phyloP scores from a whole-genome alignment of 768 basidiomycete species.

The Cyclocybe aegerita region DNA sequence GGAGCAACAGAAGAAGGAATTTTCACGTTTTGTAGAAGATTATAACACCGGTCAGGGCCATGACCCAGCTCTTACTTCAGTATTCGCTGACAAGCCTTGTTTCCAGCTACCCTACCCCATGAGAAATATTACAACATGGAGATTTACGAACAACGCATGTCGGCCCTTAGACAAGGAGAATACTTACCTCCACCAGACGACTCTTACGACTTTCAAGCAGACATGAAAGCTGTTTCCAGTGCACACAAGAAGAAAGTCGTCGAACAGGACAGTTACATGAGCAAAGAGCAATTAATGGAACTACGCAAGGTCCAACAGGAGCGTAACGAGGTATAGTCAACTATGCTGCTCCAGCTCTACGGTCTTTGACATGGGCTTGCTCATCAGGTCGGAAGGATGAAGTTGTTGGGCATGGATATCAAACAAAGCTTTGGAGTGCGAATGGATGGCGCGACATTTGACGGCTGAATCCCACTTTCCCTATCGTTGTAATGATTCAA shows the following conservation, averaged over 20 bases:
- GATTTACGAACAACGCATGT: slow-evolving; percentile 82
- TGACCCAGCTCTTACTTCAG: background rate
- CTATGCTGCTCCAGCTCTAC: background rate
- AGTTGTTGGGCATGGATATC: slow-evolving; percentile 84
- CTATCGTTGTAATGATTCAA: background rate
- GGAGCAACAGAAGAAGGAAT: slow-evolving; percentile 85
- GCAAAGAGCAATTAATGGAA: slow-evolving; percentile 77
- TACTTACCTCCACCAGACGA: slow-evolving; percentile 71
- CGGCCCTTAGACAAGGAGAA: slow-evolving; percentile 80
- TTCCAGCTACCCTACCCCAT: slow-evolving; percentile 82
- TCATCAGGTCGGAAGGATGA: slow-evolving; percentile 75
- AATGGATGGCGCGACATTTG: slow-evolving; percentile 64
- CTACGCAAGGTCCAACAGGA: slow-evolving; percentile 84
- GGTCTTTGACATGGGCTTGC: background rate
- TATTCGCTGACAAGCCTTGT: background rate
- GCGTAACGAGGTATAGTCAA: slow-evolving; percentile 65
- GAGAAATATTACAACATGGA: slow-evolving; percentile 96
- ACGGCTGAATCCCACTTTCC: slow-evolving; percentile 17
- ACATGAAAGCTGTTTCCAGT: slow-evolving; percentile 74
- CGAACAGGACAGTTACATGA: slow-evolving; percentile 76
- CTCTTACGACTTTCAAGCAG: slow-evolving; percentile 79
- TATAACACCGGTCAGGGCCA: slow-evolving; percentile 69
- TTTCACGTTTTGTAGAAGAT: slow-evolving; percentile 79
- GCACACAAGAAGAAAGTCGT: slow-evolving; percentile 66
- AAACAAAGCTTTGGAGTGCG: slow-evolving; percentile 83